Conservation (phyloP, 176 grass and related monocot species). For the Areca catechu region DNA sequence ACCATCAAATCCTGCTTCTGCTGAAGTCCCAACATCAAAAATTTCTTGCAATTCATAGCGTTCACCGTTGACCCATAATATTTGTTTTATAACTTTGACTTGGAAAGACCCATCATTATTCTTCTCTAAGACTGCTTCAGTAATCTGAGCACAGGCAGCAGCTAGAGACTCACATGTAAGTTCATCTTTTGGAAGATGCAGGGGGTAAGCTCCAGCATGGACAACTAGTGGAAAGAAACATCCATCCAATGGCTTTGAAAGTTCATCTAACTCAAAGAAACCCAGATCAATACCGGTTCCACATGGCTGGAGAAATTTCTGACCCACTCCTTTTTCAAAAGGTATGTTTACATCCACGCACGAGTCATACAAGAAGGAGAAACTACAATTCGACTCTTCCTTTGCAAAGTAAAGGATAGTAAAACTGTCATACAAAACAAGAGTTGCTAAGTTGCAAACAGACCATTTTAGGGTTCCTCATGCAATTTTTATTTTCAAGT, state of each 20-base stretch:
- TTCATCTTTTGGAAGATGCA: conserved; percentile 17
- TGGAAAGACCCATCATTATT: conserved; percentile 44
- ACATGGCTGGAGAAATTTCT: conserved; percentile 68
- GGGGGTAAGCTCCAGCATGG: conserved; percentile 47
- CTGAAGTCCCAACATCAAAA: conserved; percentile 60
- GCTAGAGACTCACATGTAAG: background rate
- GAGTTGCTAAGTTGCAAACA: too few relatives aligned
- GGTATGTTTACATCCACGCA: conserved; percentile 38
- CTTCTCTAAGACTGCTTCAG: conserved; percentile 77
- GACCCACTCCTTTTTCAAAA: conserved; percentile 59
- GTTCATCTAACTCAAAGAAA: conserved; percentile 87
- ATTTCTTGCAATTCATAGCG: conserved; percentile 89
- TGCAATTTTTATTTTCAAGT: too few relatives aligned
- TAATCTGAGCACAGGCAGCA: conserved; percentile 62
- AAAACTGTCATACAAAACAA: conserved; percentile 26
- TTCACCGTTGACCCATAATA: conserved; percentile 61
- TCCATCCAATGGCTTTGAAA: conserved; percentile 61
- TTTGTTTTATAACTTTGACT: conserved; percentile 92
- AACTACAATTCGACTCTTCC: conserved; percentile 53
- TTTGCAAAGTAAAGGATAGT: conserved; percentile 82
- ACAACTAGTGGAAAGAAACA: conserved; percentile 60
- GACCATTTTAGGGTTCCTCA: too few relatives aligned
- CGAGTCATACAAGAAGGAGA: conserved; percentile 42
- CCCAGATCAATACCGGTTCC: conserved; percentile 77
- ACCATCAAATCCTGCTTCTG: conserved; percentile 46